These are phyloP conservation scores for Fusarium sp. DNA, from an alignment of 2,329 filamentous ascomycete genomes.

Conservation along the genomic window DNA sequence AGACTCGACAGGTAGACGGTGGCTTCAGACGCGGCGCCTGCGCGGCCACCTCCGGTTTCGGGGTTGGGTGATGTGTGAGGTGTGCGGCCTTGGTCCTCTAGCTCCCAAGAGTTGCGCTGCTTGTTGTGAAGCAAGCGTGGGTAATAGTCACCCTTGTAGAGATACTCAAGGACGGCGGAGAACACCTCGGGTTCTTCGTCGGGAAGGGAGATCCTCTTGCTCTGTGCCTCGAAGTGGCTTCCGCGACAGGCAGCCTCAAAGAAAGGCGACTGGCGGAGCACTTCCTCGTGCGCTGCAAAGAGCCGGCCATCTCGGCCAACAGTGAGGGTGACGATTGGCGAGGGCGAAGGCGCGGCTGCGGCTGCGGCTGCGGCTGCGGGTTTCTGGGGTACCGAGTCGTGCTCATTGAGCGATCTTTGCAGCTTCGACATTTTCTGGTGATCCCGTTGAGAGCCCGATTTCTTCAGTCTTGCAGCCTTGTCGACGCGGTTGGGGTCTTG, in stretches of 20 bases:
- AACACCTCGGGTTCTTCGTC: slow-evolving; percentile 90
- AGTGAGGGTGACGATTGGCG: slow-evolving; percentile 85
- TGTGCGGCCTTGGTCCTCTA: slow-evolving; percentile 70
- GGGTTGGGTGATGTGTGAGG: slow-evolving; percentile 63
- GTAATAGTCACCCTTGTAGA: slow-evolving; percentile 97
- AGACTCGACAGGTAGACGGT: slow-evolving; percentile 76
- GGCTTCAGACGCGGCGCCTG: slow-evolving; percentile 59
- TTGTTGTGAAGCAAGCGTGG: slow-evolving; percentile 88
- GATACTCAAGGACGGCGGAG: slow-evolving; percentile 92
- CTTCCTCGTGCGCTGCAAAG: slow-evolving; percentile 95
- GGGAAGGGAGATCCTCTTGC: slow-evolving; percentile 77
- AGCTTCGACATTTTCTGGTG: slow-evolving; percentile 83
- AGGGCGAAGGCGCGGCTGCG: slow-evolving; percentile 51
- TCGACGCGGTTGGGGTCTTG: slow-evolving; percentile 78
- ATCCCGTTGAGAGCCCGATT: slow-evolving; percentile 67
- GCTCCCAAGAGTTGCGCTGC: slow-evolving; percentile 85
- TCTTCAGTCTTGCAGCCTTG: slow-evolving; percentile 86
- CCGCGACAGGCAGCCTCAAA: slow-evolving; percentile 77
- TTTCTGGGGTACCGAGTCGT: slow-evolving; percentile 50
- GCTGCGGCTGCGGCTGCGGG: slow-evolving; percentile 5
- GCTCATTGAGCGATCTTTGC: slow-evolving; percentile 79
- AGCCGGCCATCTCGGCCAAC: slow-evolving; percentile 86
- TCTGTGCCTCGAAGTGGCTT: slow-evolving; percentile 78
- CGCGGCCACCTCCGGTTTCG: slow-evolving; percentile 56
- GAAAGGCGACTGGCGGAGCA: slow-evolving; percentile 85